A percentile compares a stretch with the other conserved stretches of the same genome.
phyloP scores from a whole-genome alignment of 2,329 filamentous ascomycete species.

The Zasmidium citrigriseum region DNA sequence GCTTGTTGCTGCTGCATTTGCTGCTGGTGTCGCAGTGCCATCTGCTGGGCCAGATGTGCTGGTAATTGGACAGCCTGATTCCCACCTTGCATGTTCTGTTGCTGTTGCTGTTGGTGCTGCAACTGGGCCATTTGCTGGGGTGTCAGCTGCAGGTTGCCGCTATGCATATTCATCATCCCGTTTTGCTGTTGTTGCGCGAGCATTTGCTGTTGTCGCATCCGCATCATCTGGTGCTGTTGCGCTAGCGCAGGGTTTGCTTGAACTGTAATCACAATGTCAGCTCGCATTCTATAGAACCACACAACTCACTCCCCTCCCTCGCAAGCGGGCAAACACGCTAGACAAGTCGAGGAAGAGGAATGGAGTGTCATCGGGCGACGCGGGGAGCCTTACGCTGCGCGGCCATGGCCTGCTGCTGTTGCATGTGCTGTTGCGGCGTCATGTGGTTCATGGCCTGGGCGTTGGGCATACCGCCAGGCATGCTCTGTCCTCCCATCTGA shows the following conservation, averaged over 20 bases:
- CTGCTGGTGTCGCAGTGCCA: constrained; percentile 41
- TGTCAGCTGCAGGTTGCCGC: constrained; percentile 31
- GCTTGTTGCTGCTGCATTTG: constrained; percentile 39
- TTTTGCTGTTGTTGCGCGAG: constrained; percentile 41
- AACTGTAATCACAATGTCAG: constrained; percentile 35
- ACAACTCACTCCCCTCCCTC: background rate
- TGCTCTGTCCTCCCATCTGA: constrained; percentile 40
- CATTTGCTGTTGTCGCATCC: constrained; percentile 51
- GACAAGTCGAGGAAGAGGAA: no score
- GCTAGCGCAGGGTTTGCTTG: constrained; percentile 32
- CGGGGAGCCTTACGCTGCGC: constrained; percentile 34
- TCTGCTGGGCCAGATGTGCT: constrained; percentile 39
- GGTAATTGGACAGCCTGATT: constrained; percentile 24
- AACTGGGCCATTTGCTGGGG: constrained; percentile 38
- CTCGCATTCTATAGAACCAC: background rate
- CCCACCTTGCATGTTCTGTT: constrained; percentile 35
- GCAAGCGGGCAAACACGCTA: background rate
- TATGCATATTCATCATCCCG: constrained; percentile 23
- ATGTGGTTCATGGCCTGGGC: constrained; percentile 73
- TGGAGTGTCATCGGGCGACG: background rate
- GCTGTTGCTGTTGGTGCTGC: constrained; percentile 45
- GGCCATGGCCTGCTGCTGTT: constrained; percentile 24
- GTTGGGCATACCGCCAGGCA: constrained; percentile 55
- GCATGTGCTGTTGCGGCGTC: constrained; percentile 60
- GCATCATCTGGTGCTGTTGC: constrained; percentile 37